Evolutionary conservation across 2,329 filamentous ascomycete species (phyloP), one percentile per base, ranked within the genome.

Genomic region (Leptographium radiaticola): DNA sequence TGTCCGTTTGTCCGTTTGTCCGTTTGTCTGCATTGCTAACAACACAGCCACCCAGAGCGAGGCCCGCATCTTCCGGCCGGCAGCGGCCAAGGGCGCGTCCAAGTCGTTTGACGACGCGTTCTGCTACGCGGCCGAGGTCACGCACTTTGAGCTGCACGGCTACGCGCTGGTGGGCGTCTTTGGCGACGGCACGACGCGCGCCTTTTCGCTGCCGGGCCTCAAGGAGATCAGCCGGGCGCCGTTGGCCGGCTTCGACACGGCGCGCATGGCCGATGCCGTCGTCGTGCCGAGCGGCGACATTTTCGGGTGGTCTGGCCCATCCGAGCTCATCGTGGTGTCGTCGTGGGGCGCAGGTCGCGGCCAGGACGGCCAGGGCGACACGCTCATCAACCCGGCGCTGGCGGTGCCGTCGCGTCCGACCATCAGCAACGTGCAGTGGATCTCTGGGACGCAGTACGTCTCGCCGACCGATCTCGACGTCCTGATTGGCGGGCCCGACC

Each of bases 361-460:
- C 33, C 70, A 87, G 57, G 80, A 77, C 56, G 81, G 76, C 52
- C 74, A 72, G 1, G 69, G 80, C n/a, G 90, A 96, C 64, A 80
- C 75, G 9, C 74, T 98, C 4, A 80, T 87, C 67, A 95, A 97
- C 64, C 83, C 87, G 0, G 75, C 86, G 55, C 77, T 87, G 0
- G 65, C 78, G 16, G 77, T 86, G 25, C 91, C 90, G 2, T 77
- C 88, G 13, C 81, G 93, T 2, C 93, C 93, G 1, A 95, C 89
- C 0, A 98, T 98, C 56, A 94, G 87, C 20, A 95, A 94, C 62
- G 70, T 98, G 40, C 89, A 97, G 69, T 98, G 93, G 93, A 89
- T 98, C 52, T 86, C 89, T 0, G 93, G 93, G 5, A 97, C 91
- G 1, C 91, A 96, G 67, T 86, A 94, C 62, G 79, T 98, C 47